These are phyloP conservation scores for Boletus rufocinnamomeus DNA, from an alignment of 768 basidiomycete species.

Conservation along the genomic window DNA sequence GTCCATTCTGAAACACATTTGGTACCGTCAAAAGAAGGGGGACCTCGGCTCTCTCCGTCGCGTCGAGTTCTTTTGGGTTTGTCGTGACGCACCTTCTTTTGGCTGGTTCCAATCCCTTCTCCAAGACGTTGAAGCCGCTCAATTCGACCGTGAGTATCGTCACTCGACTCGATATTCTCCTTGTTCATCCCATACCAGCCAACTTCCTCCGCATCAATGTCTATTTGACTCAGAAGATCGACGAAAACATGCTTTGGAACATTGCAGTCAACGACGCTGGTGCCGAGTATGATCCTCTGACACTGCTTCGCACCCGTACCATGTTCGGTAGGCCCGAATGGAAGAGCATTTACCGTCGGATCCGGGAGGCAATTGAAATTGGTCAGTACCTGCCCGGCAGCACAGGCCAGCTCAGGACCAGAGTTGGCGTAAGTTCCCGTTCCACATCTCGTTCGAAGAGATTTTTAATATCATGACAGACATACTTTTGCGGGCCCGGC, in stretches of 20 bases:
- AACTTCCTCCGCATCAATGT: conserved; percentile 92
- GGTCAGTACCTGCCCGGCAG: conserved; percentile 82
- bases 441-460: background rate
- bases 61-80: conserved; percentile 95
- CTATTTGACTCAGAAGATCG: conserved; percentile 85
- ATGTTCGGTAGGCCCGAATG: conserved; percentile 94
- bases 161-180: background rate
- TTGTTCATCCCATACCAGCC: conserved; percentile 47
- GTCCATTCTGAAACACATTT: conserved; percentile 92
- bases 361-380: conserved; percentile 75
- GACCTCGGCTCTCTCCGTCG: conserved; percentile 77
- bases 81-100: conserved; percentile 93
- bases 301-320: conserved; percentile 83
- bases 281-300: conserved; percentile 85
- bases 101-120: conserved; percentile 95
- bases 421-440: conserved; percentile 66
- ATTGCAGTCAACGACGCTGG: conserved; percentile 86
- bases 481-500: conserved; percentile 88
- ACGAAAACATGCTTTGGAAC: conserved; percentile 88
- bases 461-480: conserved; percentile 42
- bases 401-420: conserved; percentile 78
- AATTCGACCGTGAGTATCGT: conserved; percentile 74
- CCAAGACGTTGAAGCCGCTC: conserved; percentile 85
- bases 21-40: conserved; percentile 86
- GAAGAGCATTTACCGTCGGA: conserved; percentile 73